These are phyloP conservation scores for Scortechinia acanthostroma DNA, from an alignment of 2,329 filamentous ascomycete species.

Conservation along the genomic window DNA sequence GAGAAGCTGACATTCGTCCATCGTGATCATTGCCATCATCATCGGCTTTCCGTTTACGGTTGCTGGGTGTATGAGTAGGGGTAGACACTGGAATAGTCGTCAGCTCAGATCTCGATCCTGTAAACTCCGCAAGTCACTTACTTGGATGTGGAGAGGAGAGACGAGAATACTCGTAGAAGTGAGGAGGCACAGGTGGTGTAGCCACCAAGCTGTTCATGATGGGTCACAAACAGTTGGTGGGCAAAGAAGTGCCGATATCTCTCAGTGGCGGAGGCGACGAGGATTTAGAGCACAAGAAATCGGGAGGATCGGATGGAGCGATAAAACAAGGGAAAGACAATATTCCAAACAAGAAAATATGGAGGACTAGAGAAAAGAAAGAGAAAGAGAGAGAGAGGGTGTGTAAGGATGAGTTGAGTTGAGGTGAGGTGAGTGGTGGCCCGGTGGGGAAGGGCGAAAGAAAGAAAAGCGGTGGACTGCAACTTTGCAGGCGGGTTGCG, in stretches of 20 bases:
- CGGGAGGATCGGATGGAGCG: neutral
- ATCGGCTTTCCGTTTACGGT: slow-evolving; percentile 60
- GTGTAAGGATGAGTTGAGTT: too few species aligned
- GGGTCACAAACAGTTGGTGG: slow-evolving; percentile 11
- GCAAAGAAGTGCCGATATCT: slow-evolving; percentile 1
- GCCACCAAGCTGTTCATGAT: slow-evolving; percentile 55
- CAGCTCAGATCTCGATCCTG: slow-evolving; percentile 6
- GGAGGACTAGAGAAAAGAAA: neutral
- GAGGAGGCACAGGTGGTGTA: slow-evolving; percentile 50
- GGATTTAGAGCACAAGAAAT: too few species aligned
- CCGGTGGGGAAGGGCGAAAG: neutral
- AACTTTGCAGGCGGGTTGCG: neutral
- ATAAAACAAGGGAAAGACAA: neutral
- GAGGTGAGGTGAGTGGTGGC: neutral
- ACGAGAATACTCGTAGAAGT: slow-evolving; percentile 52
- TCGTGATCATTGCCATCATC: slow-evolving; percentile 51
- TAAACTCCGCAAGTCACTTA: slow-evolving; percentile 22
- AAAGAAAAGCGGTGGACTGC: slow-evolving; percentile 2
- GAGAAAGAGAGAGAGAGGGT: neutral
- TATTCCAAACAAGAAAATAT: slow-evolving; percentile 1
- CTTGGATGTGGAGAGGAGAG: slow-evolving; percentile 50
- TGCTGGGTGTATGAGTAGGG: slow-evolving; percentile 21
- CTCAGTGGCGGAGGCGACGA: neutral
- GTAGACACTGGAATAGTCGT: slow-evolving; percentile 6
- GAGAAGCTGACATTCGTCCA: slow-evolving; percentile 59